These are phyloP conservation scores for Clonostachys chloroleuca DNA, from an alignment of 2,329 filamentous ascomycete species.

Conservation along the genomic window DNA sequence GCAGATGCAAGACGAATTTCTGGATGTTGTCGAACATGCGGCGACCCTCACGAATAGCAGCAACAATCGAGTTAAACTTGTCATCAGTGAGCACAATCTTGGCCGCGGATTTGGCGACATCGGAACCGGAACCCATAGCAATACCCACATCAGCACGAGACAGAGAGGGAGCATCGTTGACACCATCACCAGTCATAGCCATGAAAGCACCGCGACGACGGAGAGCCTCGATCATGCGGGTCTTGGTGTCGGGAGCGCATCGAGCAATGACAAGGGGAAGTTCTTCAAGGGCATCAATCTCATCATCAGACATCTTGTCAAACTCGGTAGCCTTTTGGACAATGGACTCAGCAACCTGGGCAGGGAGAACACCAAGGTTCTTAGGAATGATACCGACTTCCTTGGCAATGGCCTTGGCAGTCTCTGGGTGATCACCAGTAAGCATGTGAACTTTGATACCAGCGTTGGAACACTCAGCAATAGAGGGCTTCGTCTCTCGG, in stretches of 20 bases:
- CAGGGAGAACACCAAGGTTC: conserved; percentile 54
- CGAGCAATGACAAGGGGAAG: conserved; percentile 65
- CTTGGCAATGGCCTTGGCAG: conserved; percentile 71
- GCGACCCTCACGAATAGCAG: conserved; percentile 67
- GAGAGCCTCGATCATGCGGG: conserved; percentile 70
- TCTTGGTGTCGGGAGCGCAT: conserved; percentile 68
- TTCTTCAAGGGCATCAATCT: conserved; percentile 59
- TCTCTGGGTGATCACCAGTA: conserved; percentile 77
- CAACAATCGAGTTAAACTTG: conserved; percentile 68
- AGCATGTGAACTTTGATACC: conserved; percentile 82
- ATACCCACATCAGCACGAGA: conserved; percentile 68
- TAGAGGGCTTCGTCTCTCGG: conserved; percentile 70
- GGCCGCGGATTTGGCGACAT: conserved; percentile 66
- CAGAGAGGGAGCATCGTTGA: conserved; percentile 66
- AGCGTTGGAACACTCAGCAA: conserved; percentile 65
- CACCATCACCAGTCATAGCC: conserved; percentile 70
- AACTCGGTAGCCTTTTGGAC: conserved; percentile 77
- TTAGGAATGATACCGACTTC: conserved; percentile 74
- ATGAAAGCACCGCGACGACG: conserved; percentile 61
- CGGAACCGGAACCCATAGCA: conserved; percentile 66
- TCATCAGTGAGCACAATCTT: conserved; percentile 69
- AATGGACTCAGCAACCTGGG: conserved; percentile 60
- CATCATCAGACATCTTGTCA: conserved; percentile 60
- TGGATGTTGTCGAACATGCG: conserved; percentile 72
- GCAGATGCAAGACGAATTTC: conserved; percentile 75